Percentiles rank a stretch among this genome's conserved stretches.
Conservation (phyloP, 495 filamentous ascomycete species). For the Aspergillus kassunensis region DNA sequence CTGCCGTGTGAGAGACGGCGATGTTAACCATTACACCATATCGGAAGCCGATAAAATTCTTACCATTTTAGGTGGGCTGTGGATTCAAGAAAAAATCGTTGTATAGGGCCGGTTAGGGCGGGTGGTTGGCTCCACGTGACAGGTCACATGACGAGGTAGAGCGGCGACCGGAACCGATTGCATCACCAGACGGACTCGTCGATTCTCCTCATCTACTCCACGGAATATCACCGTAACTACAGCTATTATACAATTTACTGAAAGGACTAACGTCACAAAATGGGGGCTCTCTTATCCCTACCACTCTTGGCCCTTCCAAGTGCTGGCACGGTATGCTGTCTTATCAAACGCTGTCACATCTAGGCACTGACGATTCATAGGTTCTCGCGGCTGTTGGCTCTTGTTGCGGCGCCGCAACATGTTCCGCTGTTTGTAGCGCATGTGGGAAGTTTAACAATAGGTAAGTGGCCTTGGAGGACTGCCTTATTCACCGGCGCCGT, state of each 20-base stretch:
- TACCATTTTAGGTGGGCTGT: too few relatives aligned
- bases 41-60: too few relatives aligned
- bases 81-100: background rate
- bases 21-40: conserved; percentile 24
- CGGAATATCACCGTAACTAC: background rate
- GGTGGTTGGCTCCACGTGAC: background rate
- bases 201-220: background rate
- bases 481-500: conserved; percentile 12
- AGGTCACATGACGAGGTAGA: background rate
- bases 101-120: background rate
- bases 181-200: background rate
- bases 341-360: background rate
- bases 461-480: conserved; percentile 38
- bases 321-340: conserved; percentile 69
- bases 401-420: conserved; percentile 93
- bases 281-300: conserved; percentile 90
- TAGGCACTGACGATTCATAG: conserved; percentile 39
- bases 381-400: conserved; percentile 71
- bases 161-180: background rate
- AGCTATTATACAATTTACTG: background rate
- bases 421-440: conserved; percentile 86
- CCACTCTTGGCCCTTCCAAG: conserved; percentile 86
- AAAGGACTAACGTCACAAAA: conserved; percentile 8
- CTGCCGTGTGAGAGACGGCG: conserved; percentile 31
- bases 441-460: conserved; percentile 97